Conservation (phyloP, 2,329 filamentous ascomycete species). For the Aspergillus latus region DNA sequence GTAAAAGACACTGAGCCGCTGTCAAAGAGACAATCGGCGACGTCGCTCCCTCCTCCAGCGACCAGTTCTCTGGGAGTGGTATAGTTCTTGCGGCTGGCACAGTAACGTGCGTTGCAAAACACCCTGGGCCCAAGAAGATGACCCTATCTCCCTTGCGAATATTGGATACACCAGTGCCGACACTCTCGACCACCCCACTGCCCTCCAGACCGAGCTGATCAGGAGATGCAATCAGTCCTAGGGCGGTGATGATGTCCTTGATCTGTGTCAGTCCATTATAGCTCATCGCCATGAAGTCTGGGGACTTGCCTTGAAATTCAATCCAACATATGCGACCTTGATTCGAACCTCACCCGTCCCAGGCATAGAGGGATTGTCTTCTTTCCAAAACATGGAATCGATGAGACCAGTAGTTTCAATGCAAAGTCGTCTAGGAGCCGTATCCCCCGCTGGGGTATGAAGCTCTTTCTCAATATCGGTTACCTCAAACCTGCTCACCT, state of each 20-base stretch:
- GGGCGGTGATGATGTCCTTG: slow-evolving; percentile 17
- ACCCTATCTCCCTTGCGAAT: slow-evolving; percentile 13
- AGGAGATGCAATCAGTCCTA: slow-evolving; percentile 38
- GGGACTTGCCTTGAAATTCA: slow-evolving; percentile 16
- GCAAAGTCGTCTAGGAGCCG: background rate
- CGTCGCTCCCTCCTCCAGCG: slow-evolving; percentile 18
- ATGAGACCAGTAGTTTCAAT: slow-evolving; percentile 7
- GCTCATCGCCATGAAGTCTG: background rate
- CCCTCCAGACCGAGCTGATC: slow-evolving; percentile 17
- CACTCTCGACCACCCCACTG: slow-evolving; percentile 9
- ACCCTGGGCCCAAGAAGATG: slow-evolving; percentile 22
- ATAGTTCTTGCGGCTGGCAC: background rate
- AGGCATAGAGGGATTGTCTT: background rate
- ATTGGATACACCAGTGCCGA: slow-evolving; percentile 8
- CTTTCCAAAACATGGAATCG: slow-evolving; percentile 14
- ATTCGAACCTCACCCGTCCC: slow-evolving; percentile 22
- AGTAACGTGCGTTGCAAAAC: slow-evolving; percentile 18
- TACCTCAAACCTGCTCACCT: background rate
- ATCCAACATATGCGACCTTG: slow-evolving; percentile 20
- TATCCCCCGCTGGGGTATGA: background rate
- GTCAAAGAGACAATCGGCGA: slow-evolving; percentile 16
- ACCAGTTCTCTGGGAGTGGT: slow-evolving; percentile 9
- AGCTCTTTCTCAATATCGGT: background rate
- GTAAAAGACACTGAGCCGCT: slow-evolving; percentile 17
- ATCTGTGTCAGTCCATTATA: background rate